These are phyloP conservation scores for Telfairia occidentalis DNA, from an alignment of 331 rosid species.

Conservation along the genomic window DNA sequence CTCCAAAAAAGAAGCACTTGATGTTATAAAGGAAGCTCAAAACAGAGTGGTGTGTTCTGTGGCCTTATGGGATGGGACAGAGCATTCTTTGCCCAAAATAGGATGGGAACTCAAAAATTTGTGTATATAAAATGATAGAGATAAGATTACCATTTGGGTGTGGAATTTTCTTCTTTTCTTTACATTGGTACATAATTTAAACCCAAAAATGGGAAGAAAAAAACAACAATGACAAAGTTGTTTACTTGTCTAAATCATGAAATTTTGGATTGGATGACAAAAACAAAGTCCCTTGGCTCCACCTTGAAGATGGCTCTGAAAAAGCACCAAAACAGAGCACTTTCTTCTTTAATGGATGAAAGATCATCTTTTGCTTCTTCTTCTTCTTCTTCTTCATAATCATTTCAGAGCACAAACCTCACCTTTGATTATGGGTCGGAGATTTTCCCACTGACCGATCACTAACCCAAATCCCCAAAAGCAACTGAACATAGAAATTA, in stretches of 20 bases:
- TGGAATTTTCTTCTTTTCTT: neutral
- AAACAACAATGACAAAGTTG: neutral
- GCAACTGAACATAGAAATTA: neutral
- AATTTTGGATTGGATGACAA: neutral
- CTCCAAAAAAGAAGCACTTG: neutral
- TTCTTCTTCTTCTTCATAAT: neutral
- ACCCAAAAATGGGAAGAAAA: neutral
- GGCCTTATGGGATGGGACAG: conserved; percentile 6
- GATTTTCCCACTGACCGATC: neutral
- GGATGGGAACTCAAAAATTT: neutral
- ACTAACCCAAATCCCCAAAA: neutral
- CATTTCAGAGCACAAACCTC: neutral
- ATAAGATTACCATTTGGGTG: neutral
- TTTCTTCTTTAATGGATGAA: neutral
- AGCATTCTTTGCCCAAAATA: neutral
- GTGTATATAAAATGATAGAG: neutral
- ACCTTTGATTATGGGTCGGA: neutral
- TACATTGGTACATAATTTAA: neutral
- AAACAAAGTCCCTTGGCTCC: neutral
- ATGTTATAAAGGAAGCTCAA: neutral
- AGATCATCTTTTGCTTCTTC: neutral
- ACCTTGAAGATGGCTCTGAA: neutral
- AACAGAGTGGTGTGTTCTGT: neutral
- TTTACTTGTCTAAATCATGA: neutral
- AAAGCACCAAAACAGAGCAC: neutral